Base-by-base conservation (phyloP, 2,329 filamentous ascomycete genomes). In the Calonectria crousiana region DNA sequence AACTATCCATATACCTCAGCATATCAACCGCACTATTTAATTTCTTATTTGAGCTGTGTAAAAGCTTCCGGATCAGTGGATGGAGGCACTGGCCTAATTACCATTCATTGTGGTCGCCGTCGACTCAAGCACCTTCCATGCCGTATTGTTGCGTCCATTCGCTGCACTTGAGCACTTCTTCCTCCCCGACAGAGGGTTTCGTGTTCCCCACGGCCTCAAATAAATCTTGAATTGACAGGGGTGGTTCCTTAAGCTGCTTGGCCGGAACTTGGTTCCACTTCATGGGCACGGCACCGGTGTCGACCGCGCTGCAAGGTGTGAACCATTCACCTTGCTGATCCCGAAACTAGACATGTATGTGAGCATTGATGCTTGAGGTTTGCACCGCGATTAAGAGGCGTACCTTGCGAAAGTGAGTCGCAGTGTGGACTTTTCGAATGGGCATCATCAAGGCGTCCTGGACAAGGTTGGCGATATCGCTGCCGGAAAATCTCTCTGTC, bases 371-470 rank as follows among this genome's bases (percentile, higher is more conserved):
- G 34, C 5, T 41, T 23, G 13, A 18, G 6, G 5, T 5, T 9
- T 28, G 6, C 18, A 5, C 14, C n/a, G 20, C 9, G 4, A n/a
- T 18, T 23, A 20, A 1, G 10, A n/a, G 20, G 20, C 26, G 34
- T 62, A 67, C 74, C 68, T 74, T 75, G 28, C 67, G 67, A 32
- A 75, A 74, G 36, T 74, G 65, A n/a, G 67, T 74, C 11, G 74
- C 71, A 1, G 64, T 51, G 32, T 71, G 64, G 11, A 74, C 67
- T 30, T 69, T 75, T n/a, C 62, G 67, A 11, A 71, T 38, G 23
- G 74, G 67, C 30, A 69, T 69, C 74, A 74, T 74, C 20, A 71
- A n/a, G 1, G 74, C 74, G 36, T 71, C 74, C 44, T 75, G 67
- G 14, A 75, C 41, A 13, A 74, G 47, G 32, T 71, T 66, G 26